phyloP scores from a whole-genome alignment of 2,329 filamentous ascomycete species.

The Aureobasidium uvarum region DNA sequence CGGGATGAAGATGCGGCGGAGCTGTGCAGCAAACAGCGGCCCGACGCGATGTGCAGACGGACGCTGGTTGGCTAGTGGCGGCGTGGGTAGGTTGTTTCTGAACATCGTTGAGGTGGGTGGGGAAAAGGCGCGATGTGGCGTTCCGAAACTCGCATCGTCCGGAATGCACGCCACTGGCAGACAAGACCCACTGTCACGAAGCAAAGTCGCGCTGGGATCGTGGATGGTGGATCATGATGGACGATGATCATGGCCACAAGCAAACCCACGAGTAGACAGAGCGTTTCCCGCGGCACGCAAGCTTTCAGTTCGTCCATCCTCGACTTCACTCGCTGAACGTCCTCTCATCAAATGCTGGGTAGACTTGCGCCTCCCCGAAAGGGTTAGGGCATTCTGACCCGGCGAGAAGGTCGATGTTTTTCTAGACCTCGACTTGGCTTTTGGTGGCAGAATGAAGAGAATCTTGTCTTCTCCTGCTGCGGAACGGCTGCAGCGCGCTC shows the following conservation, averaged over 20 bases:
- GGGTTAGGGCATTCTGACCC: constrained; percentile 10
- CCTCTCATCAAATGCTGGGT: background rate
- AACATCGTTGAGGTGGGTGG: constrained; percentile 26
- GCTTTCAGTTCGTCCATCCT: constrained; percentile 8
- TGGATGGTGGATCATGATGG: constrained; percentile 22
- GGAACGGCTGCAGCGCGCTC: constrained; percentile 11
- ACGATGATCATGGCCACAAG: constrained; percentile 15
- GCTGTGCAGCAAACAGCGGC: constrained; percentile 25
- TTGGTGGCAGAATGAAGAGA: constrained; percentile 4
- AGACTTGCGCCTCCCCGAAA: constrained; percentile 19
- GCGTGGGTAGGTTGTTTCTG: constrained; percentile 11
- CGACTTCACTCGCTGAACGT: background rate
- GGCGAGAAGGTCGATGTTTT: constrained; percentile 14
- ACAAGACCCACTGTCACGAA: constrained; percentile 21
- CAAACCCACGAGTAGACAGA: constrained; percentile 15
- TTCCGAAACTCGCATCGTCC: constrained; percentile 23
- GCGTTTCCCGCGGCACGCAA: constrained; percentile 24
- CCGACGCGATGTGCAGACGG: constrained; percentile 25
- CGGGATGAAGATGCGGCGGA: constrained; percentile 22
- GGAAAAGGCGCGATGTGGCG: constrained; percentile 26
- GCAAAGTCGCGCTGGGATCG: constrained; percentile 27
- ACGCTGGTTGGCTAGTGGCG: constrained; percentile 23
- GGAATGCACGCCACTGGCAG: constrained; percentile 25
- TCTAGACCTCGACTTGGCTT: constrained; percentile 23
- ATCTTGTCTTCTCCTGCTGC: background rate